Base-by-base conservation (phyloP, 1,139 yeast genomes). In the Pichia sp. region DNA sequence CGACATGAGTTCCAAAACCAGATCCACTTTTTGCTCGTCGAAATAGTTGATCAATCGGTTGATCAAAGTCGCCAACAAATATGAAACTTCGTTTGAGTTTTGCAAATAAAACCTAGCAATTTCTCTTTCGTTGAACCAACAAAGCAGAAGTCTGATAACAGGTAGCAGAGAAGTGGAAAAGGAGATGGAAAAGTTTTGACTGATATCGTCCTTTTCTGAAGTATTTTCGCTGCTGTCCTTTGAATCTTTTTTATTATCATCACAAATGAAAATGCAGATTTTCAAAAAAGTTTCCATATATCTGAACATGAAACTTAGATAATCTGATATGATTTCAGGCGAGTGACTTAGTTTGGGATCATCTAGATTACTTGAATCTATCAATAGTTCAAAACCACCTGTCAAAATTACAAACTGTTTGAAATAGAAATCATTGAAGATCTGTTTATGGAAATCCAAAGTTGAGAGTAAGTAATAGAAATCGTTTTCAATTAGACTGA, bases 111-210 rank as follows among this genome's bases (percentile, higher is more conserved):
- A 72, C 16, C 76, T 61, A 12, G 77, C 74, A 48, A 71, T 59
- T 55, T 74, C 75, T 55, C 80, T 75, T 48, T 76, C 77, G 57
- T 75, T 77, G 31, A 83, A 63, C 85, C 86, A 83, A 58, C 78
- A 76, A 36, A 80, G 71, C 42, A 78, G 62, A n/a, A 84, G 68
- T 59, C 90, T 73, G 2, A 79, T 48, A 4, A 67, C 55, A 14
- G 71, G 75, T 34, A 64, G 54, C 8, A 72, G 56, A 2, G 63
- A 51, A 41, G 64, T 58, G 38, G 67, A 61, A 38, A 64, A 55
- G 16, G 59, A 48, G 54, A 56, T 50, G 9, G 54, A 50, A 33
- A 44, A 42, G 24, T 52, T 52, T 44, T 41, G 51, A 16, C 14
- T 48, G 52, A 55, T 55, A 27, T 60, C 56, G 12, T 48, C 48